Conservation (phyloP, 495 filamentous ascomycete genomes). For the Penicillium bovifimosum region DNA sequence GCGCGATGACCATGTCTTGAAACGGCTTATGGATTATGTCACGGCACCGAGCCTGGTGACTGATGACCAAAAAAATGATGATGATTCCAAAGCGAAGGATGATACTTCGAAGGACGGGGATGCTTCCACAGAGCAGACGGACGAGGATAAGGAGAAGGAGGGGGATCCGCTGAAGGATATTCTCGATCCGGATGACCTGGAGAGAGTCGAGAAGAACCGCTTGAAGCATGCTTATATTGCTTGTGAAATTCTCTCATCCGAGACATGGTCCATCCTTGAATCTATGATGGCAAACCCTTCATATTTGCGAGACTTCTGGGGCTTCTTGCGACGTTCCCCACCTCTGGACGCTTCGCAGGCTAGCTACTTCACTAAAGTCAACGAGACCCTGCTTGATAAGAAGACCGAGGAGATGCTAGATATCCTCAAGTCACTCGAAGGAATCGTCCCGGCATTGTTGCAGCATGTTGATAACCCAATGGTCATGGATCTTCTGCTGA, state of each 20-base stretch:
- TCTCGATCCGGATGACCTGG: conserved; percentile 54
- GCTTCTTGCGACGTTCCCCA: conserved; percentile 70
- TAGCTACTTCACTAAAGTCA: conserved; percentile 98
- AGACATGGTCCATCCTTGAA: conserved; percentile 93
- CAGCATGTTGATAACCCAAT: conserved; percentile 96
- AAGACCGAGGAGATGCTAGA: conserved; percentile 96
- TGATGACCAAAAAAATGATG: conserved; percentile 58
- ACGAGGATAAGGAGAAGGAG: conserved; percentile 30
- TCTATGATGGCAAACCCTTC: conserved; percentile 79
- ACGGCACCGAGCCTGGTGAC: conserved; percentile 65
- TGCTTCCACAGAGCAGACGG: conserved; percentile 14
- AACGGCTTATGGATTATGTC: conserved; percentile 86
- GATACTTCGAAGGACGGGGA: conserved; percentile 42
- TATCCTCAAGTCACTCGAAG: conserved; percentile 75
- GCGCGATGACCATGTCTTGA: conserved; percentile 79
- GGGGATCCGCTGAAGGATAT: conserved; percentile 44
- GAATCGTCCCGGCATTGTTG: conserved; percentile 76
- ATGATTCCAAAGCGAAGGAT: conserved; percentile 37
- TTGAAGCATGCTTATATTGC: conserved; percentile 88
- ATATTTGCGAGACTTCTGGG: conserved; percentile 80
- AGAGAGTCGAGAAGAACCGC: conserved; percentile 77
- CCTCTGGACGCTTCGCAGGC: conserved; percentile 89
- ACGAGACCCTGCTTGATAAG: conserved; percentile 91
- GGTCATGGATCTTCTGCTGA: conserved; percentile 96
- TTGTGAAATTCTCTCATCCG: conserved; percentile 89